phyloP scores from a whole-genome alignment of 345 rosid genomes.

The Lenwebbia sp. region DNA sequence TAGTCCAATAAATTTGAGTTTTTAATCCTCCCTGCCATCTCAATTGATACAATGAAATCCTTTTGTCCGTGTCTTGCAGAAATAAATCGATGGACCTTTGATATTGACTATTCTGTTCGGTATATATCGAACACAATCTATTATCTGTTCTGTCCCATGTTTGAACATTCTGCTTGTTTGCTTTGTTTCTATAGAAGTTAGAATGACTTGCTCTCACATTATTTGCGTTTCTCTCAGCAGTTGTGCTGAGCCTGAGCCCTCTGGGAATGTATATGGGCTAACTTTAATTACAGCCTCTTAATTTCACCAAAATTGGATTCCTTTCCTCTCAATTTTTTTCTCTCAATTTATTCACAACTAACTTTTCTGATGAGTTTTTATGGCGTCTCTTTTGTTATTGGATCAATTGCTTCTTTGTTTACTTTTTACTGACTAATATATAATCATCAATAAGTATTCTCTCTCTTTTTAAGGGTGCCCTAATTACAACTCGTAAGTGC shows the following conservation, averaged over 20 bases:
- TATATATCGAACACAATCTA: neutral
- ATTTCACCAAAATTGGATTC: neutral
- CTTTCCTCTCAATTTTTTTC: neutral
- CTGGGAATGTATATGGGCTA: neutral
- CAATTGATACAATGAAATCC: neutral
- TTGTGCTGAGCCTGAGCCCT: neutral
- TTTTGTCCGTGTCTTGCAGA: neutral
- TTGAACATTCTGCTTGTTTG: neutral
- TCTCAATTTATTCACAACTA: neutral
- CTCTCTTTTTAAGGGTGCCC: neutral
- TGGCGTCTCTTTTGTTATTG: neutral
- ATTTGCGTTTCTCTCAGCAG: neutral
- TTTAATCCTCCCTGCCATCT: neutral
- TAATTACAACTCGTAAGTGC: neutral
- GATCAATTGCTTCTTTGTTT: neutral
- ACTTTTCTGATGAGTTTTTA: neutral
- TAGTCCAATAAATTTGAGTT: neutral
- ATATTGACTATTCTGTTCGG: neutral
- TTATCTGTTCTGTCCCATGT: neutral
- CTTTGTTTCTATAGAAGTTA: neutral
- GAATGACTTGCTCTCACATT: neutral
- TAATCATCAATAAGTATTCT: neutral
- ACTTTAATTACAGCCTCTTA: neutral
- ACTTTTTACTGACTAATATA: neutral
- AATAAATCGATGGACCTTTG: neutral